Conservation (phyloP, 176 grass and related monocot genomes). For the barley (Hordeum vulgare) region MorexV3_pseudomolecules_assembly NC_058522.1:26618953-26619452, state of each 20-base stretch:
- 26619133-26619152: too few relatives aligned
- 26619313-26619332: background rate
- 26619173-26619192: background rate
- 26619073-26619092: too few relatives aligned
- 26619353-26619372: background rate
- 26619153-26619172: too few relatives aligned
- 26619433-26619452: background rate
- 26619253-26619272: background rate
- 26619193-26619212: background rate
- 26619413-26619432: background rate
- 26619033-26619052: slow-evolving; percentile 26
- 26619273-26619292: background rate
- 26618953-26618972: too few relatives aligned
- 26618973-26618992: background rate
- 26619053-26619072: too few relatives aligned
- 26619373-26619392: background rate
- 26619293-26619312: background rate
- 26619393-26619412: background rate
- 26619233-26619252: background rate
- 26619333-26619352: background rate
- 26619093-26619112: too few relatives aligned
- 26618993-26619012: slow-evolving; percentile 30
- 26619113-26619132: too few relatives aligned
- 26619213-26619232: background rate
- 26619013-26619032: slow-evolving; percentile 58